phyloP scores from a whole-genome alignment of 2,329 filamentous ascomycete genomes.

The Bipolaris victoriae region DNA sequence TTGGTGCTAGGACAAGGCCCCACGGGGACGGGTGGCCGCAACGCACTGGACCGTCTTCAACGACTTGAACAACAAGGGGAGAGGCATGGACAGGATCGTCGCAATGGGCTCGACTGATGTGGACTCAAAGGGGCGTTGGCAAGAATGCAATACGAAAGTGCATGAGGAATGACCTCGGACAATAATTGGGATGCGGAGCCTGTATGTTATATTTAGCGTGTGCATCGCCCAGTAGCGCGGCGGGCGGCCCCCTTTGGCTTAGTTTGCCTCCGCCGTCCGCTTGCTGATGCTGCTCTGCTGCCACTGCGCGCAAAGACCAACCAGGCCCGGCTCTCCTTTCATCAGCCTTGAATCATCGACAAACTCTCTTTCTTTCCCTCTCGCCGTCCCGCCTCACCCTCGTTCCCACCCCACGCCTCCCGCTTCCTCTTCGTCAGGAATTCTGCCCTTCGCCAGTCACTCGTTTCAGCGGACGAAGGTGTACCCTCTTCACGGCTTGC shows the following conservation, averaged over 20 bases:
- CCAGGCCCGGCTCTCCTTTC: constrained; percentile 14
- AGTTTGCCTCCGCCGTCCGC: constrained; percentile 10
- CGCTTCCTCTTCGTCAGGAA: constrained; percentile 1
- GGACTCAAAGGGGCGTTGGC: not conserved
- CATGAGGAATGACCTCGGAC: constrained; percentile 7
- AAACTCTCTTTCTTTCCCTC: constrained; percentile 2
- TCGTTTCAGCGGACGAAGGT: constrained; percentile 42
- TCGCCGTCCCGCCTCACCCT: constrained; percentile 12
- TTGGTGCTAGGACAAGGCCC: no score
- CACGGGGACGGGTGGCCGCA: no score
- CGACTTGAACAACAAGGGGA: no score
- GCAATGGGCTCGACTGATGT: not conserved
- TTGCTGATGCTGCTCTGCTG: constrained; percentile 1
- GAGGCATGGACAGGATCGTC: no score
- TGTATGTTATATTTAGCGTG: constrained; percentile 18
- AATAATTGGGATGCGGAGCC: constrained; percentile 14
- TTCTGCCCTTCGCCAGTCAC: constrained; percentile 41
- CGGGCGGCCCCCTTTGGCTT: constrained; percentile 10
- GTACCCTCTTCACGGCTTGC: constrained; percentile 18
- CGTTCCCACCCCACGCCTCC: constrained; percentile 2
- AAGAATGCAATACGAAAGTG: constrained; percentile 1
- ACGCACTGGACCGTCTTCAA: no score
- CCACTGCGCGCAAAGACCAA: constrained; percentile 12
- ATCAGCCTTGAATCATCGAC: constrained; percentile 15
- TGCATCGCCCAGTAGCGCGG: constrained; percentile 7